These are phyloP conservation scores for Yarrowia sp. DNA, from an alignment of 805 yeast species.

Conservation along the genomic window DNA sequence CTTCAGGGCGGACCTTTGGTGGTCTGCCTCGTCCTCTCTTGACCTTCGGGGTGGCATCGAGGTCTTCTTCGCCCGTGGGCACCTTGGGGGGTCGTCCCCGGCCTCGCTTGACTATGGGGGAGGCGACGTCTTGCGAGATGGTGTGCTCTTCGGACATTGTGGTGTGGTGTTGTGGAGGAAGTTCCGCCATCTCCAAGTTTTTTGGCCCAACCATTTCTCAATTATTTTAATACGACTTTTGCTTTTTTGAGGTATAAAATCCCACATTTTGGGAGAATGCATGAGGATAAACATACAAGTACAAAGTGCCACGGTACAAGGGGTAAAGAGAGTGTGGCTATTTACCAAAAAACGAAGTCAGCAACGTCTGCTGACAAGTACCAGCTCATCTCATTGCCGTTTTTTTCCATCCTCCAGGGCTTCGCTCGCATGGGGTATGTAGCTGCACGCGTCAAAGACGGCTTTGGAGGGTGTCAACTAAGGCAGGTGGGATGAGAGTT, in stretches of 20 bases:
- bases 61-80: conserved; percentile 5
- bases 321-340: too few relatives aligned
- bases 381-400: too few relatives aligned
- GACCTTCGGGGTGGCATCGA: conserved; percentile 18
- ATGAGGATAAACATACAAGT: too few relatives aligned
- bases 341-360: too few relatives aligned
- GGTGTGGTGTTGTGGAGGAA: conserved; percentile 11
- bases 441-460: conserved; percentile 25
- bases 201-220: conserved; percentile 9
- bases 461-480: background rate
- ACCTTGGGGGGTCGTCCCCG: conserved; percentile 35
- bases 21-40: conserved; percentile 36
- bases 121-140: background rate
- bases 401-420: background rate
- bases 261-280: too few relatives aligned
- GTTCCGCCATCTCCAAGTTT: background rate
- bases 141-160: conserved; percentile 28
- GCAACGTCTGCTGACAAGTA: too few relatives aligned
- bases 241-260: conserved; percentile 37
- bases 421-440: conserved; percentile 32
- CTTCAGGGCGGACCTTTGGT: conserved; percentile 34
- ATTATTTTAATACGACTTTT: conserved; percentile 28
- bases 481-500: conserved; percentile 33
- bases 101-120: conserved; percentile 26
- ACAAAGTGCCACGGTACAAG: too few relatives aligned